These are phyloP conservation scores for Rhodomyrtus psidioides DNA, from an alignment of 441 rosid genomes.

Conservation along the genomic window DNA sequence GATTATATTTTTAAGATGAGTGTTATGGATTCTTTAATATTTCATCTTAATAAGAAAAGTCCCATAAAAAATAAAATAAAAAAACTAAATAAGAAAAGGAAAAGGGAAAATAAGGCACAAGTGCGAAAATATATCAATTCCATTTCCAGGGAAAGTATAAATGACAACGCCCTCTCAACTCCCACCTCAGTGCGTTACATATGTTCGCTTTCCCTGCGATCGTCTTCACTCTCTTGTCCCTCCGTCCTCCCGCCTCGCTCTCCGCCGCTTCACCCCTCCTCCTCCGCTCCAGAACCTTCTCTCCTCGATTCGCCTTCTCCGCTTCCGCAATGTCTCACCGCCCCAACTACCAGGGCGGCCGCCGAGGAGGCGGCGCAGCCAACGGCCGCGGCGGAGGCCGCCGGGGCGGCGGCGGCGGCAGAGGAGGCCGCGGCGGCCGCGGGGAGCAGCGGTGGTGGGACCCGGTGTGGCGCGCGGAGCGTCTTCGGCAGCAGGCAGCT, in stretches of 20 bases:
- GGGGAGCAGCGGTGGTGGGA: slow-evolving; percentile 99
- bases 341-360: slow-evolving; percentile 72
- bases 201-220: neutral
- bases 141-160: neutral
- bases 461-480: slow-evolving; percentile 96
- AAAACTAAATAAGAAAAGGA: no score
- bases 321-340: slow-evolving; percentile 54
- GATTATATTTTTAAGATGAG: neutral
- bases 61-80: no score
- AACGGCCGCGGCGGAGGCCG: slow-evolving; percentile 22
- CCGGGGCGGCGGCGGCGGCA: slow-evolving; percentile 32
- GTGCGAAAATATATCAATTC: neutral
- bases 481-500: slow-evolving; percentile 60
- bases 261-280: neutral
- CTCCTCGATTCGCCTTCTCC: slow-evolving; percentile 12
- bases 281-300: neutral
- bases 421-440: slow-evolving; percentile 41
- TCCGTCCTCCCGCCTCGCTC: neutral
- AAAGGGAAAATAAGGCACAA: no score
- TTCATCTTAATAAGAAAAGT: no score
- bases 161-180: fast-evolving
- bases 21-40: neutral
- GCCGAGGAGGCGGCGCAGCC: slow-evolving; percentile 47
- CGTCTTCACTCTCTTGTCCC: neutral
- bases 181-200: neutral